These are phyloP conservation scores for Castanea sativa DNA, from an alignment of 306 rosid species.

Conservation along the genomic window DNA sequence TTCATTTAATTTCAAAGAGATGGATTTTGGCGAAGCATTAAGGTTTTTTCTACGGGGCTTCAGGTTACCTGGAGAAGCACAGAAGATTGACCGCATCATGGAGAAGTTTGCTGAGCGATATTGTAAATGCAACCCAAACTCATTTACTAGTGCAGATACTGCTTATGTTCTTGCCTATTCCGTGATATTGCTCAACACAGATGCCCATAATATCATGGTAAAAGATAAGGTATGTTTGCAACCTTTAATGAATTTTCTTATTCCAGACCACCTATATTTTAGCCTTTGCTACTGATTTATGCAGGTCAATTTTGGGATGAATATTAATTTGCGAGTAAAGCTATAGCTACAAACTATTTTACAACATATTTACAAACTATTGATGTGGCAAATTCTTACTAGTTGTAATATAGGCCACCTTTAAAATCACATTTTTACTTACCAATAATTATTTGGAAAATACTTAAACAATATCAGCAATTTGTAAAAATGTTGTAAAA, in stretches of 20 bases:
- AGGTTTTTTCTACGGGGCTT: conserved; percentile 96
- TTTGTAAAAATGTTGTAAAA: too few species aligned
- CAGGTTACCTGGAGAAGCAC: conserved; percentile 99
- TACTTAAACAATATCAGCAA: too few species aligned
- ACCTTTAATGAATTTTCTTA: conserved; percentile 21
- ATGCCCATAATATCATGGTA: conserved; percentile 97
- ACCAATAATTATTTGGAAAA: too few species aligned
- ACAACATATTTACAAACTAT: too few species aligned
- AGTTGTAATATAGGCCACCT: too few species aligned
- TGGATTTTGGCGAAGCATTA: conserved; percentile 92
- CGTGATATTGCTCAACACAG: conserved; percentile 98
- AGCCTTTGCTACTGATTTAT: background rate
- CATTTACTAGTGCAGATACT: conserved; percentile 97
- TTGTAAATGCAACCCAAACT: conserved; percentile 94
- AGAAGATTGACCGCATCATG: conserved; percentile 98
- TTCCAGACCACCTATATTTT: conserved; percentile 7
- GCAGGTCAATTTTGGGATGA: background rate
- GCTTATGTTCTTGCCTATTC: conserved; percentile 99
- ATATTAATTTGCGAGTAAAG: background rate
- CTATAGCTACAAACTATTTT: too few species aligned
- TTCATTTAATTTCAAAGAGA: conserved; percentile 85
- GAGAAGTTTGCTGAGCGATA: conserved; percentile 99
- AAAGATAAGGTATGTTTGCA: conserved; percentile 80
- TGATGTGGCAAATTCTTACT: too few species aligned
- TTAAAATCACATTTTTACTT: too few species aligned